Evolutionary conservation across 2,329 filamentous ascomycete species (phyloP), one percentile per base, ranked within the genome.

Genomic region (Polytolypa hystricis): DNA sequence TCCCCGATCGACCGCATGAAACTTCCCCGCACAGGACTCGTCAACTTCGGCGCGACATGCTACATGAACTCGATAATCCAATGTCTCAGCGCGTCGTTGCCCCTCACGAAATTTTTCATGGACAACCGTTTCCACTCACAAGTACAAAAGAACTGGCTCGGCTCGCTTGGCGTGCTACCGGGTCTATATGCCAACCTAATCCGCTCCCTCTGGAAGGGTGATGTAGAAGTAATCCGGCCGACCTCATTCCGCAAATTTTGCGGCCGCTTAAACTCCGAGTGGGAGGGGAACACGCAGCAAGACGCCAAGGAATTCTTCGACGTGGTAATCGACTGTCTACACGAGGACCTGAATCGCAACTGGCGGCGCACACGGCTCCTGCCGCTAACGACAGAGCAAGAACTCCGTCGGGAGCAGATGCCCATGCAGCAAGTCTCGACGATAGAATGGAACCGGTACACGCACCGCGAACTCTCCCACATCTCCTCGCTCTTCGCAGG

Each of bases 1-100:
- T 57, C 58, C 28, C 50, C 63, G 31, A 55, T 66, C 33, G 62
- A 63, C 40, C 55, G 61, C 10, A 60, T 66, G 18, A 62, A 62
- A 56, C 65, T 76, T 48, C 71, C 77, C n/a, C 65, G 67, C 23
- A 81, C 84, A 8, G 87, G 89, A 0, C 69, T 95, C 9, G 65
- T 77, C 40, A 95, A 95, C 48, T 83, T 85, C 27, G 75, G 77
- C 1, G 79, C 81, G 31, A 87, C 82, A 46, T 95, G 89, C 56
- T 95, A 94, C 54, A 86, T 91, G 68, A 95, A 94, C 58, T 80
- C 84, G n/a, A 79, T 80, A 0, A 67, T 96, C 17, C 89, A 96
- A 58, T 82, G 81, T 42, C 64, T 95, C 12, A 81, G 83, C 40
- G 80, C 79, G 2, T 89, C 86, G 1, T 62, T 70, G 6, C 65